Conservation (phyloP, 345 rosid genomes). For the Acer campestre region DNA sequence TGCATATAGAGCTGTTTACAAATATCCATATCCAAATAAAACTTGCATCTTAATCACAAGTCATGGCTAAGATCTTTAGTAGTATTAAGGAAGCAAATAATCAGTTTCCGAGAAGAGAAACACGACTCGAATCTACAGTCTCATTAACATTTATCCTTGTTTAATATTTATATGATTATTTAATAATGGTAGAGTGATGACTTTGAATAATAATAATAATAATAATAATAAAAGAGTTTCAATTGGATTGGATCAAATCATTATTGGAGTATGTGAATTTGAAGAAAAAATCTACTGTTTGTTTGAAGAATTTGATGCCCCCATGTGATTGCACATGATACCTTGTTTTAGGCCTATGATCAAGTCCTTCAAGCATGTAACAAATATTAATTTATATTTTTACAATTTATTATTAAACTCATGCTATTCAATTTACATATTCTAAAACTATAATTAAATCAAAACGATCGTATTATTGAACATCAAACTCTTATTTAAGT, state of each 20-base stretch:
- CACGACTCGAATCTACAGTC: too few species aligned
- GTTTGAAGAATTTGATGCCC: neutral
- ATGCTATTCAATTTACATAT: neutral
- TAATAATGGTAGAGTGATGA: neutral
- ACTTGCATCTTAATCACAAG: too few species aligned
- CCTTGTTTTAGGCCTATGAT: neutral
- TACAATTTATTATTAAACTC: neutral
- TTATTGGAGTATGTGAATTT: neutral
- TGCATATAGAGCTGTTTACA: neutral
- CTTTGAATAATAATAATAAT: neutral
- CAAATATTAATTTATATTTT: too few species aligned
- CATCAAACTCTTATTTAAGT: too few species aligned
- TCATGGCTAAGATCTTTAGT: too few species aligned
- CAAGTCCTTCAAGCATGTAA: neutral
- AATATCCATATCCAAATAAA: too few species aligned
- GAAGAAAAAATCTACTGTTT: neutral
- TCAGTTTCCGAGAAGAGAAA: too few species aligned
- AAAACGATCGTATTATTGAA: too few species aligned
- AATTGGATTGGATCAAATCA: neutral
- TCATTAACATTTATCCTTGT: too few species aligned
- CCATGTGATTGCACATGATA: neutral
- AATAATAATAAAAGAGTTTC: neutral
- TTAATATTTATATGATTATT: neutral
- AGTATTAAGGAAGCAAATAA: too few species aligned
- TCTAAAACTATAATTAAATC: neutral